Conservation (phyloP, 106 monocot genomes). For the Allium sativum region DNA sequence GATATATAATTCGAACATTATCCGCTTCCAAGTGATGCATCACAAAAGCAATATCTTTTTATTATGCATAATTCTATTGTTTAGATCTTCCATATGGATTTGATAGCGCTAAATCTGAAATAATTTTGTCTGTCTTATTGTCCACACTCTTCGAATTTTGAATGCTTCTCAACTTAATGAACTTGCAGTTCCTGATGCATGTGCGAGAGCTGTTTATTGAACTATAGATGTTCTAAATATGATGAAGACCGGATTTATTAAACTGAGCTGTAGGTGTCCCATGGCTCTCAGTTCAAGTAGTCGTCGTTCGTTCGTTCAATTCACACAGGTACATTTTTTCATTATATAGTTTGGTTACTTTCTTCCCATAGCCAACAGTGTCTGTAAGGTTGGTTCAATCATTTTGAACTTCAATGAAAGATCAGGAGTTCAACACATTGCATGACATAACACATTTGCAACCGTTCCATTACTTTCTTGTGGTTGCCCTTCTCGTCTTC, state of each 20-base stretch:
- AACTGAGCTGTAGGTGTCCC: conserved; percentile 55
- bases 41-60: conserved; percentile 86
- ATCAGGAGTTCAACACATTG: too few relatives aligned
- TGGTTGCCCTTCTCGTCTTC: too few relatives aligned
- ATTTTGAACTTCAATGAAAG: too few relatives aligned
- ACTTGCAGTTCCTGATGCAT: conserved; percentile 69
- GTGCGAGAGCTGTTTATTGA: conserved; percentile 46
- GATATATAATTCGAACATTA: conserved; percentile 81
- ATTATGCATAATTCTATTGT: too few relatives aligned
- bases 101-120: too few relatives aligned
- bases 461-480: too few relatives aligned
- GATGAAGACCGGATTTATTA: conserved; percentile 41
- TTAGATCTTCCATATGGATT: too few relatives aligned
- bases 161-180: conserved; percentile 46
- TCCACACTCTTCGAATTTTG: conserved; percentile 36
- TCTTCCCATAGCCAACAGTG: not conserved
- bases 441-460: too few relatives aligned
- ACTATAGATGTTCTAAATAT: conserved; percentile 51
- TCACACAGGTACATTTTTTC: not conserved
- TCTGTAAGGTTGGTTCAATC: too few relatives aligned
- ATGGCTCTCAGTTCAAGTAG: conserved; percentile 73
- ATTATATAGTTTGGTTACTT: not conserved
- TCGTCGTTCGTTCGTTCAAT: conserved; percentile 70
- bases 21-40: conserved; percentile 46
- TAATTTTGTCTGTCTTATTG: conserved; percentile 26